Conservation (phyloP, 208 protist genomes). For the Trypanosoma caninum region DNA sequence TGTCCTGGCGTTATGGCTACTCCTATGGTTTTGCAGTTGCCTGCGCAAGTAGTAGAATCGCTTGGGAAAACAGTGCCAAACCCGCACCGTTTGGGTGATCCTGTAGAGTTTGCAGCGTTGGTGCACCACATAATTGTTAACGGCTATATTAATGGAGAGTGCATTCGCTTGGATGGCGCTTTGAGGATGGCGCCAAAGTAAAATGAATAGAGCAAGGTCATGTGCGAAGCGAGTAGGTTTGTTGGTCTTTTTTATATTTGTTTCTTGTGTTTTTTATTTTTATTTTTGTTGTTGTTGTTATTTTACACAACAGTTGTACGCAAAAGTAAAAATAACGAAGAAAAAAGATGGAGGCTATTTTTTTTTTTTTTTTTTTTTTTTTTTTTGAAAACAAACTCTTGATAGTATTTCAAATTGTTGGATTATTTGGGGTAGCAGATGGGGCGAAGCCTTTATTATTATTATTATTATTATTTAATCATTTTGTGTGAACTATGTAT, state of each 20-base stretch:
- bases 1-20: slow-evolving; percentile 78
- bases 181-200: slow-evolving; percentile 41
- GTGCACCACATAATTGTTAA: slow-evolving; percentile 67
- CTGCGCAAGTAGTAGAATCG: slow-evolving; percentile 24
- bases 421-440: too few species aligned
- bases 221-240: background rate
- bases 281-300: too few species aligned
- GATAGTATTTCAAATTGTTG: too few species aligned
- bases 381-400: too few species aligned
- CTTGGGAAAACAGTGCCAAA: slow-evolving; percentile 58
- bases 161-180: slow-evolving; percentile 43
- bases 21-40: slow-evolving; percentile 44
- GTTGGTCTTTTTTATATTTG: background rate
- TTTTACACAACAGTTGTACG: background rate
- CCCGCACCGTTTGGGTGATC: slow-evolving; percentile 50
- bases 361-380: too few species aligned
- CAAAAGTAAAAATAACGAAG: background rate
- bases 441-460: too few species aligned
- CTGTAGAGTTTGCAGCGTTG: slow-evolving; percentile 64
- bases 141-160: slow-evolving; percentile 66
- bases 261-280: background rate
- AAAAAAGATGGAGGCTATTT: background rate
- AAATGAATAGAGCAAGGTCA: background rate
- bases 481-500: too few species aligned
- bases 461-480: slow-evolving; percentile 6